Conservation (phyloP, 371 early-diverging fungal species). For the Rhizopus microsporus region DNA sequence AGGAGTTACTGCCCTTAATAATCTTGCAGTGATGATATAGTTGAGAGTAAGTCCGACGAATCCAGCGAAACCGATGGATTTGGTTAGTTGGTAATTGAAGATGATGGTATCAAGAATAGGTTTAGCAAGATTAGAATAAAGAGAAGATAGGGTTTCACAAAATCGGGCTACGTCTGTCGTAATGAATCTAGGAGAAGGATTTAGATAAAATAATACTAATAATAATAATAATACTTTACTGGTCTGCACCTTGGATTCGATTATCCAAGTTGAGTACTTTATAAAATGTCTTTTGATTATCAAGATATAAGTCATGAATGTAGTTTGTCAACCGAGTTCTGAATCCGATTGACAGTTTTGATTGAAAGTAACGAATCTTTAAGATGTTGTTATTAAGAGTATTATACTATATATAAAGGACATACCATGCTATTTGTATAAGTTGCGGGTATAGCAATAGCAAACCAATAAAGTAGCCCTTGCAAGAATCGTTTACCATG, state of each 20-base stretch:
- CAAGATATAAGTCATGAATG: constrained; percentile 78
- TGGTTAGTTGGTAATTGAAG: constrained; percentile 81
- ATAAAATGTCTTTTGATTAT: constrained; percentile 78
- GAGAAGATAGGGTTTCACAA: constrained; percentile 70
- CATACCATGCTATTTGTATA: constrained; percentile 95
- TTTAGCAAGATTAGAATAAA: constrained; percentile 87
- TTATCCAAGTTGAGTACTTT: constrained; percentile 82
- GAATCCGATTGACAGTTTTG: constrained; percentile 88
- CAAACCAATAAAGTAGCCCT: constrained; percentile 90
- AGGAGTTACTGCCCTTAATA: constrained; percentile 78
- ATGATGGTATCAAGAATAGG: constrained; percentile 84
- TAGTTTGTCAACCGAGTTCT: constrained; percentile 81
- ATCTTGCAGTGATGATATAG: constrained; percentile 69
- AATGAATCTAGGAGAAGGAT: constrained; percentile 52
- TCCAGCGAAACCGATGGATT: constrained; percentile 75
- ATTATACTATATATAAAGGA: constrained; percentile 16
- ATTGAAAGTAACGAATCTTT: constrained; percentile 85
- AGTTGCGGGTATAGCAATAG: constrained; percentile 94
- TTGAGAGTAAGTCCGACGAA: constrained; percentile 69
- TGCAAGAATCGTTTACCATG: constrained; percentile 34
- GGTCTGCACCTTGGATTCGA: constrained; percentile 85
- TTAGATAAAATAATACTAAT: background rate
- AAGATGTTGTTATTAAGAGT: background rate
- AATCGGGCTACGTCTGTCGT: constrained; percentile 86
- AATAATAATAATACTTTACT: constrained; percentile 45